These are phyloP conservation scores for Blastocystis sp. DNA, from an alignment of 352 stramenopile species.

Conservation along the genomic window DNA sequence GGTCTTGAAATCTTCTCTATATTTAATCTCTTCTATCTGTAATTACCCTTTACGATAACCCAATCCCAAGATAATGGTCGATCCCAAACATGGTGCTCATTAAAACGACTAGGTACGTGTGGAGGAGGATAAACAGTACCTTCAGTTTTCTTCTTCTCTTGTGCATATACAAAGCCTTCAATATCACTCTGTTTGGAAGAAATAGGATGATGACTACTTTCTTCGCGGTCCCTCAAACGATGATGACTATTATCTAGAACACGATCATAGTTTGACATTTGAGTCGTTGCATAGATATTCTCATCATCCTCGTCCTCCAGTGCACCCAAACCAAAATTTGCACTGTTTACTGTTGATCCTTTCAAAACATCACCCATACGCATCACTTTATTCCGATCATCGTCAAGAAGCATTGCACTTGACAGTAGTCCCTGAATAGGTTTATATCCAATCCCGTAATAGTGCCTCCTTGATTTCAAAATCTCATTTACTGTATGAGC, in stretches of 20 bases:
- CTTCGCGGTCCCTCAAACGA: conserved; percentile 10
- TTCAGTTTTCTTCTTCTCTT: neutral
- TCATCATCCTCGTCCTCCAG: conserved; percentile 55
- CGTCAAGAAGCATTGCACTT: conserved; percentile 27
- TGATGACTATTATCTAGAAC: conserved; percentile 8
- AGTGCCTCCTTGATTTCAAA: conserved; percentile 16
- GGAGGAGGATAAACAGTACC: conserved; percentile 22
- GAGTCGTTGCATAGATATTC: conserved; percentile 35
- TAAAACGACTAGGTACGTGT: conserved; percentile 12
- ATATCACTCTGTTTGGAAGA: neutral
- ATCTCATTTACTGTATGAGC: conserved; percentile 39
- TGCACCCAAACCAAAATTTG: conserved; percentile 15
- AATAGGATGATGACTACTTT: neutral
- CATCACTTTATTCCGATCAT: conserved; percentile 48
- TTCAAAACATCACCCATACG: conserved; percentile 42
- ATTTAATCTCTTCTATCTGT: neutral
- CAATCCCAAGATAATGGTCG: conserved; percentile 13
- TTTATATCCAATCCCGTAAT: conserved; percentile 50
- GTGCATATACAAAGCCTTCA: conserved; percentile 14
- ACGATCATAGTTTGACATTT: conserved; percentile 36
- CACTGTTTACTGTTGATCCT: conserved; percentile 13
- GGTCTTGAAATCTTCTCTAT: conserved; percentile 17
- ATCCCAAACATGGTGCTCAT: conserved; percentile 15
- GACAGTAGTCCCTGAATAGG: conserved; percentile 33
- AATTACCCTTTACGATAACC: conserved; percentile 17